These are phyloP conservation scores for Neofusicoccum cordaticola DNA, from an alignment of 2,329 filamentous ascomycete species.

Conservation along the genomic window DNA sequence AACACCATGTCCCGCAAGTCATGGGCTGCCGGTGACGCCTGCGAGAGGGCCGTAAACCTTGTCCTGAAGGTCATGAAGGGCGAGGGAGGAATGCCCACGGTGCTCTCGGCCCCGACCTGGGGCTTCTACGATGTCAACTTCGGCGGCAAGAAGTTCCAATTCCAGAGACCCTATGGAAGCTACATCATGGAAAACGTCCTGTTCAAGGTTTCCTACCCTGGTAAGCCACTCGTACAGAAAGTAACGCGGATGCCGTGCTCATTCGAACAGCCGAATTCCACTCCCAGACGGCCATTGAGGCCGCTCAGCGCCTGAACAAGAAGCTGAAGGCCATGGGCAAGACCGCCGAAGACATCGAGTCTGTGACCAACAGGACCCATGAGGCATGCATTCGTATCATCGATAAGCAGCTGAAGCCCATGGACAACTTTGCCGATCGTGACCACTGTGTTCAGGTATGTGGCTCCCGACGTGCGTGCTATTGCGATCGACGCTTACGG, in stretches of 20 bases:
- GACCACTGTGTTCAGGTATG: slow-evolving; percentile 91
- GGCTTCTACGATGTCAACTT: slow-evolving; percentile 99
- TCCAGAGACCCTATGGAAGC: slow-evolving; percentile 93
- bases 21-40: slow-evolving; percentile 97
- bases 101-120: slow-evolving; percentile 89
- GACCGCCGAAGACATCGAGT: slow-evolving; percentile 85
- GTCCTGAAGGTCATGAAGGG: slow-evolving; percentile 88
- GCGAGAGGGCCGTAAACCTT: slow-evolving; percentile 89
- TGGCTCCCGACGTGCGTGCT: not conserved
- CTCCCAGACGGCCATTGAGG: slow-evolving; percentile 96
- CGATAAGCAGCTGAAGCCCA: slow-evolving; percentile 99
- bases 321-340: slow-evolving; percentile 83
- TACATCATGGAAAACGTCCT: slow-evolving; percentile 99
- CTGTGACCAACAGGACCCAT: slow-evolving; percentile 90
- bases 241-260: not conserved
- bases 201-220: slow-evolving; percentile 99
- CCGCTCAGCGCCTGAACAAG: slow-evolving; percentile 81
- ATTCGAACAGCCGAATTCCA: slow-evolving; percentile 76
- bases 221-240: slow-evolving; percentile 47
- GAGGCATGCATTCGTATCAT: slow-evolving; percentile 99
- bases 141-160: slow-evolving; percentile 86
- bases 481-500: slow-evolving; percentile 23
- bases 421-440: slow-evolving; percentile 99
- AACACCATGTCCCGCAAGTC: slow-evolving; percentile 99
- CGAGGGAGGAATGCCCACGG: slow-evolving; percentile 85